phyloP scores from a whole-genome alignment of 441 rosid genomes.

The Erodium texanum region DNA sequence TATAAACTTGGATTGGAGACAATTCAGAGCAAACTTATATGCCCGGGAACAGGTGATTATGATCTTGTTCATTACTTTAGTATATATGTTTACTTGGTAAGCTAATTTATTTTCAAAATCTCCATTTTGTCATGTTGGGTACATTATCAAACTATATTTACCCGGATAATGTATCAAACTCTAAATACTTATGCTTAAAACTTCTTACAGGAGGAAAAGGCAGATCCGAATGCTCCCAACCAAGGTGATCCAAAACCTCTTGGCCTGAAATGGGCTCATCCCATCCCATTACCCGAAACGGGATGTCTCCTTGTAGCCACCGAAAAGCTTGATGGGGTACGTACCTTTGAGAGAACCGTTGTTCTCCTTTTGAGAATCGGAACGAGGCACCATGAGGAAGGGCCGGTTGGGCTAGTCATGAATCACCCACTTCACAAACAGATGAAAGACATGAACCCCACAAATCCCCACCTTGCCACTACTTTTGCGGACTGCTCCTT shows the following conservation, averaged over 20 bases:
- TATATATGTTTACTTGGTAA: not conserved
- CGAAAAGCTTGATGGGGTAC: not conserved
- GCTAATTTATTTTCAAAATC: not conserved
- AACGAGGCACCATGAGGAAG: not conserved
- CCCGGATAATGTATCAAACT: too few relatives aligned
- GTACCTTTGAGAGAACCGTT: not conserved
- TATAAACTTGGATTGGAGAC: conserved; percentile 65
- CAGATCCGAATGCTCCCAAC: conserved; percentile 39
- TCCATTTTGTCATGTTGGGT: not conserved
- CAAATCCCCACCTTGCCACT: not conserved
- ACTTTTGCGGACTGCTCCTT: not conserved
- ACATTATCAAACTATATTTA: too few relatives aligned
- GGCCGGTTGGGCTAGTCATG: not conserved
- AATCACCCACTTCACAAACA: not conserved
- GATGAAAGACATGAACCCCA: not conserved
- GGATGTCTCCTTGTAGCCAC: not conserved
- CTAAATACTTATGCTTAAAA: not conserved
- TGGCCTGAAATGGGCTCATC: not conserved
- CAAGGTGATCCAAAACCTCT: conserved; percentile 16
- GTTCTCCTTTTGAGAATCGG: not conserved
- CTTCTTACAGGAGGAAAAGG: conserved; percentile 47
- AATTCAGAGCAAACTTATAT: conserved; percentile 71
- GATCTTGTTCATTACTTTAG: not conserved
- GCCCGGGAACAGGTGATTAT: conserved; percentile 63
- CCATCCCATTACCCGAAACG: not conserved